phyloP scores from a whole-genome alignment of 331 rosid species.

The Erythrophleum ivorense region DNA sequence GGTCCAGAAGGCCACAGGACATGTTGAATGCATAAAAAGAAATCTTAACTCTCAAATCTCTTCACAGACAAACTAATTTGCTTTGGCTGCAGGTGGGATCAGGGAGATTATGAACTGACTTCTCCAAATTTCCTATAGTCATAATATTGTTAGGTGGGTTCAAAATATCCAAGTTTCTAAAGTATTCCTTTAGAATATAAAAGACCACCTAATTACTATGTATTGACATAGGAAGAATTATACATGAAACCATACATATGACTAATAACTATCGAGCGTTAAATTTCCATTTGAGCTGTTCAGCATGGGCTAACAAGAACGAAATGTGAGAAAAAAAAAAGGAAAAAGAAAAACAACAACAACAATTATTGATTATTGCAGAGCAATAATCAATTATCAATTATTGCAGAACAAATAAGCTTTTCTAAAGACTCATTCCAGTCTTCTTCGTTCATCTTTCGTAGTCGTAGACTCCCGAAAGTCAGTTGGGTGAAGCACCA shows the following conservation, averaged over 20 bases:
- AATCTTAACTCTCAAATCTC: constrained; percentile 12
- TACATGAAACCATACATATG: not conserved
- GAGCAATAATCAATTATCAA: not conserved
- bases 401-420: not conserved
- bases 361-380: not conserved
- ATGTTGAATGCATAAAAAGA: not conserved
- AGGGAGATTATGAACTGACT: not conserved
- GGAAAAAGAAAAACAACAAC: not conserved
- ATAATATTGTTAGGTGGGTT: not conserved
- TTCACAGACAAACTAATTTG: not conserved
- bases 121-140: constrained; percentile 15
- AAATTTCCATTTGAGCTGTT: not conserved
- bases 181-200: not conserved
- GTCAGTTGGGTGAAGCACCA: not conserved
- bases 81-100: not conserved
- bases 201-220: not conserved
- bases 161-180: not conserved
- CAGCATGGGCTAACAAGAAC: not conserved
- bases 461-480: not conserved
- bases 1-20: not conserved
- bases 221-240: not conserved
- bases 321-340: not conserved
- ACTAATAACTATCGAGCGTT: not conserved
- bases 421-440: constrained; percentile 13
- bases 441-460: not conserved